Evolutionary conservation across 768 basidiomycete species (phyloP).

Genomic region (Ephemerocybe angulata): DNA sequence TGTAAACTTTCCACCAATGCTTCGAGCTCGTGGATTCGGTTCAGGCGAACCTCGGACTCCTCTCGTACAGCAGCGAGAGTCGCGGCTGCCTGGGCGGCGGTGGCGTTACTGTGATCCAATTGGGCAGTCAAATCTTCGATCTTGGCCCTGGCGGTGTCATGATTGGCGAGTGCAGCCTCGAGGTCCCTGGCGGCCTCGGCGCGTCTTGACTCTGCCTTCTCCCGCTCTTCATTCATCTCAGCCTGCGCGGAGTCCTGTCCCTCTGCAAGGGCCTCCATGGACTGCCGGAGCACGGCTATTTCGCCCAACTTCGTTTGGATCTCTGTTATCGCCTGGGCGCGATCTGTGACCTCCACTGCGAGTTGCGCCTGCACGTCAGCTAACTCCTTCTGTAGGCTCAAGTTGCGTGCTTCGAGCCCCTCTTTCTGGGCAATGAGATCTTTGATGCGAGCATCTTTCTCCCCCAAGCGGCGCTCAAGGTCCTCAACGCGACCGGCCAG

Average conservation of each 20-base stretch:
- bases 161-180: neutral
- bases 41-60: neutral
- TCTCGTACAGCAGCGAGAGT: neutral
- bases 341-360: neutral
- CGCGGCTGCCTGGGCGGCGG: neutral
- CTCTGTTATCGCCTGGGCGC: neutral
- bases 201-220: neutral
- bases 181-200: neutral
- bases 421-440: neutral
- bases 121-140: neutral
- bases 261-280: neutral
- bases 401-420: neutral
- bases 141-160: neutral
- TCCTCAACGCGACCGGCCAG: neutral
- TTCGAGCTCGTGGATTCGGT: neutral
- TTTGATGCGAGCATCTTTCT: neutral
- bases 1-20: neutral
- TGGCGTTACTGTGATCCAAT: neutral
- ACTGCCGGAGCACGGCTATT: neutral
- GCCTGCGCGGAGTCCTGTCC: neutral
- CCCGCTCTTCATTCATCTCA: neutral
- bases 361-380: neutral
- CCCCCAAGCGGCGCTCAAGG: neutral
- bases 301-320: neutral
- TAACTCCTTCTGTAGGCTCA: neutral